Evolutionary conservation across 495 filamentous ascomycete genomes (phyloP).

Genomic region (Lasiosphaeriaceae sp.): DNA sequence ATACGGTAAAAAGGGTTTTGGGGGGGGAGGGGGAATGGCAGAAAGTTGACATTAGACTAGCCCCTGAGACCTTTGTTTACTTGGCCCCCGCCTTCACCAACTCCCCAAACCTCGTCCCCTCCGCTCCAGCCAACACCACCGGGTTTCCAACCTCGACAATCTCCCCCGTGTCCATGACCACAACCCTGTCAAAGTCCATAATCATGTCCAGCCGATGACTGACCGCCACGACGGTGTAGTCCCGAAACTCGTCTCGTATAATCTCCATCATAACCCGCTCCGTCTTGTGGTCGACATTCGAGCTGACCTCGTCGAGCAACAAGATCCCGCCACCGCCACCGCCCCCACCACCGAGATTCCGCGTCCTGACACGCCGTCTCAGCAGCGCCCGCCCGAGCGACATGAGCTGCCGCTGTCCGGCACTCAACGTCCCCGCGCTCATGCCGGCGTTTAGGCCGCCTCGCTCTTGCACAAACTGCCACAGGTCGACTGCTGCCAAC

Average conservation of each 20-base stretch:
- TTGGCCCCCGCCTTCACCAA: too few species aligned
- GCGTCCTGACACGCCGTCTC: conserved; percentile 4
- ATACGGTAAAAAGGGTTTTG: too few species aligned
- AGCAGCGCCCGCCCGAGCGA: conserved; percentile 57
- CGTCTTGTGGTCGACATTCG: conserved; percentile 35
- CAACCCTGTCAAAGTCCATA: conserved; percentile 38
- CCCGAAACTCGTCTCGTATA: conserved; percentile 35
- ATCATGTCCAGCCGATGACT: conserved; percentile 39
- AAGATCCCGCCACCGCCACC: conserved; percentile 12
- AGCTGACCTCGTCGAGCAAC: conserved; percentile 26
- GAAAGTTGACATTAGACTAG: too few species aligned
- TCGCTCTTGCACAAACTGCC: not conserved
- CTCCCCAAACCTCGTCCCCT: too few species aligned
- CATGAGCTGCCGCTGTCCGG: conserved; percentile 60
- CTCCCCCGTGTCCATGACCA: conserved; percentile 33
- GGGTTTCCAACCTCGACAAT: conserved; percentile 26
- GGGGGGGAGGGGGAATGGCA: too few species aligned
- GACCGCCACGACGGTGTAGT: conserved; percentile 41
- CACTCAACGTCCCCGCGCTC: conserved; percentile 46
- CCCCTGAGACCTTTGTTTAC: too few species aligned
- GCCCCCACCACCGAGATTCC: conserved; percentile 2
- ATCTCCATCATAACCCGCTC: conserved; percentile 37
- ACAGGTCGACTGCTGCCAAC: not conserved
- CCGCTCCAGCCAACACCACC: too few species aligned
- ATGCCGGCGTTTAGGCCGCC: conserved; percentile 42